Conservation (phyloP, 106 monocot genomes). For the Apostasia shenzhenica region DNA sequence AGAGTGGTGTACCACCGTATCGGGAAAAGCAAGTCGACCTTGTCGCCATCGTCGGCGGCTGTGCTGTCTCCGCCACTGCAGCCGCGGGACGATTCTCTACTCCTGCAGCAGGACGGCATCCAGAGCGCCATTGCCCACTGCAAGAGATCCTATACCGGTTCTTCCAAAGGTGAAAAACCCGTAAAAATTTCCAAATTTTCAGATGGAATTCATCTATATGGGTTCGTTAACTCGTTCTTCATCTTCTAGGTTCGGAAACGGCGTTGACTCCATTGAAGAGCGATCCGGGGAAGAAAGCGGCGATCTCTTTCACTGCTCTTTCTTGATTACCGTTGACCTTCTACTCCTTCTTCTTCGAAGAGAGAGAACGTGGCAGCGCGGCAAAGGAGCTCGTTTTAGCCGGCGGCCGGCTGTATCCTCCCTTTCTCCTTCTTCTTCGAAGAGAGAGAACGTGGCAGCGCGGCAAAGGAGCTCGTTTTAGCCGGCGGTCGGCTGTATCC, state of each 20-base stretch:
- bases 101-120: conserved; percentile 77
- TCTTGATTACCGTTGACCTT: too few species aligned
- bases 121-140: conserved; percentile 93
- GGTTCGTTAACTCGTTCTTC: neutral
- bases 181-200: too few species aligned
- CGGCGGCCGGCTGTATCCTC: neutral
- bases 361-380: neutral
- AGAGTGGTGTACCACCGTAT: conserved; percentile 23
- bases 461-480: neutral
- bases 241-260: conserved; percentile 16
- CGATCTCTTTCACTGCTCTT: neutral
- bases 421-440: neutral
- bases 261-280: conserved; percentile 41
- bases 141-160: conserved; percentile 49
- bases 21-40: conserved; percentile 49
- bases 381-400: neutral
- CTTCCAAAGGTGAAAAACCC: conserved; percentile 19
- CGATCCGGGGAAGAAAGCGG: conserved; percentile 36
- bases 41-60: conserved; percentile 27
- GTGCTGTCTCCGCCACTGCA: conserved; percentile 11
- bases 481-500: neutral
- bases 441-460: neutral
- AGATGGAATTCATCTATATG: neutral
- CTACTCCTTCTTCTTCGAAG: neutral
- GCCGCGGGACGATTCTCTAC: conserved; percentile 60